A percentile compares a stretch with the other conserved stretches of the same genome.
Evolutionary conservation across 176 grass and related monocot genomes (phyloP).

Genomic region (Aechmea fasciata): DNA sequence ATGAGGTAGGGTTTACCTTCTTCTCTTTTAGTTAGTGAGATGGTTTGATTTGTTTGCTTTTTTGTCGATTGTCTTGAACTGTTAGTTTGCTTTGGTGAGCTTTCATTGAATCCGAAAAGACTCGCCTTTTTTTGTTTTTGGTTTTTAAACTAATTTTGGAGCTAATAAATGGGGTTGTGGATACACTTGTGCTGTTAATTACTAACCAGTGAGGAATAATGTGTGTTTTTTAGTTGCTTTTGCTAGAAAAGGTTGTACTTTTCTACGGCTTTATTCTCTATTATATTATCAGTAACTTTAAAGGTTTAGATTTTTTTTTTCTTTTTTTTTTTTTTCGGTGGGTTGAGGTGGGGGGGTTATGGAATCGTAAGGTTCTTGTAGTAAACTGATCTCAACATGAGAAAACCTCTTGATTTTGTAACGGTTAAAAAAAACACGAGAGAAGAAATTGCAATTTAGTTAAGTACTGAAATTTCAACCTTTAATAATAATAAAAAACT

Average conservation of each 20-base stretch:
- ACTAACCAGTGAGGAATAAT: conserved; percentile 1
- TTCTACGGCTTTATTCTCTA: neutral
- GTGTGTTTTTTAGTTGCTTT: neutral
- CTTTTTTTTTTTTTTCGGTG: neutral
- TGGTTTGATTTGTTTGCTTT: neutral
- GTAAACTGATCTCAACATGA: neutral
- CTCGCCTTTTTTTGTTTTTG: neutral
- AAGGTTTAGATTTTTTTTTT: neutral
- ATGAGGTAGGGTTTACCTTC: neutral
- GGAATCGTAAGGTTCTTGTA: conserved; percentile 25
- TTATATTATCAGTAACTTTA: neutral
- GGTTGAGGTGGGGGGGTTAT: neutral
- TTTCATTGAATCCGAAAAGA: neutral
- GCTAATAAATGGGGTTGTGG: neutral
- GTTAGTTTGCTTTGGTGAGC: neutral
- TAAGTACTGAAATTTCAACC: too few species aligned
- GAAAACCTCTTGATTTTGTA: too few species aligned
- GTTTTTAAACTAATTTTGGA: neutral
- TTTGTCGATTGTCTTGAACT: neutral
- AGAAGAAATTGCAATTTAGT: too few species aligned
- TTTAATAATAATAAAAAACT: too few species aligned
- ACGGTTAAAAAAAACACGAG: too few species aligned
- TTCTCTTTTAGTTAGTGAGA: conserved; percentile 8
- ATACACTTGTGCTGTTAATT: neutral
- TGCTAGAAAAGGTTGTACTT: too few species aligned